Conservation (phyloP, 1,139 yeast species). For the Arxiozyma bovina region DNA sequence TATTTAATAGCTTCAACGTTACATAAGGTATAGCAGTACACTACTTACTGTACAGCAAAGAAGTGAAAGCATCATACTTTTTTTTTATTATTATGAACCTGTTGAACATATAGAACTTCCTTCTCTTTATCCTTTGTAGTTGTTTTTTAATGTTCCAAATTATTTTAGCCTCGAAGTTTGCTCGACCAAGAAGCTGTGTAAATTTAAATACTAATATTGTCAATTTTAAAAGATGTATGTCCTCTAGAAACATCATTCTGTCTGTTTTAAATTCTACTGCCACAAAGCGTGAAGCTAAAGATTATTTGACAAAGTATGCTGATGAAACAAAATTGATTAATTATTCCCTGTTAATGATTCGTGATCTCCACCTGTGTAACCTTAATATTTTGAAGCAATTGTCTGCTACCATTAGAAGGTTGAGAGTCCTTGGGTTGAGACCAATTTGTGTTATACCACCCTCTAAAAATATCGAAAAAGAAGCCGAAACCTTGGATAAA, state of each 20-base stretch:
- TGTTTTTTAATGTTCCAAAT: not conserved
- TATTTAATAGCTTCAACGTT: too few species aligned
- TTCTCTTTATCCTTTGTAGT: not conserved
- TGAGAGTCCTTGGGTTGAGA: constrained; percentile 25
- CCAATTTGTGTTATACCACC: constrained; percentile 28
- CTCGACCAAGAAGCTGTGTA: not conserved
- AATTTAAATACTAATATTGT: not conserved
- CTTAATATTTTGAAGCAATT: constrained; percentile 12
- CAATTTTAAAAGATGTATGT: constrained; percentile 20
- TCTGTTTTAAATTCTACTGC: constrained; percentile 67
- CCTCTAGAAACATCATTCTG: constrained; percentile 44
- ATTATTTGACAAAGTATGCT: constrained; percentile 51
- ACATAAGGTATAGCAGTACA: not conserved
- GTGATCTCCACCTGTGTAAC: constrained; percentile 15
- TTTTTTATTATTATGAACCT: not conserved
- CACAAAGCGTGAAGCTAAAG: constrained; percentile 65
- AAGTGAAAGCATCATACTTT: not conserved
- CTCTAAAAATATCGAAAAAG: constrained; percentile 12
- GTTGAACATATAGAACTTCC: not conserved
- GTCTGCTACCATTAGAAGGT: constrained; percentile 18
- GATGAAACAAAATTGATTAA: constrained; percentile 15
- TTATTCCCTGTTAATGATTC: constrained; percentile 25
- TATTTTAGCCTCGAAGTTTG: not conserved
- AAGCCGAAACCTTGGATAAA: constrained; percentile 22
- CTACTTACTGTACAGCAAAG: not conserved